Percentiles rank a stretch among this genome's conserved stretches.
Evolutionary conservation across 352 stramenopile genomes (phyloP).

Genomic region (Poterioochromonas sp.): DNA sequence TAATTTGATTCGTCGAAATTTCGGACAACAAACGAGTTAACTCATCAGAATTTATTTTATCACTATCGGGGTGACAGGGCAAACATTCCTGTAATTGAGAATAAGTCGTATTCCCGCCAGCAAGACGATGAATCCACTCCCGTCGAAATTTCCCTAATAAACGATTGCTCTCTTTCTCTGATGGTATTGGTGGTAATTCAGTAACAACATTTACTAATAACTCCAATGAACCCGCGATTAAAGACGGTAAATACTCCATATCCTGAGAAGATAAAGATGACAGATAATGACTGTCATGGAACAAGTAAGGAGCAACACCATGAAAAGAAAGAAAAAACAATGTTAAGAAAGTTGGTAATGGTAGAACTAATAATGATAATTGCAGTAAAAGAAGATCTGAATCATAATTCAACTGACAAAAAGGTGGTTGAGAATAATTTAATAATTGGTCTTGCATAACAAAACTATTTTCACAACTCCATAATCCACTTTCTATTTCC

Average conservation of each 20-base stretch:
- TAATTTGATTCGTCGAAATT: slow-evolving; percentile 50
- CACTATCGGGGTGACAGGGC: background rate
- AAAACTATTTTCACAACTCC: slow-evolving; percentile 59
- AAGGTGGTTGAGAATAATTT: slow-evolving; percentile 63
- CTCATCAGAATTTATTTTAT: slow-evolving; percentile 47
- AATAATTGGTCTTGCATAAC: slow-evolving; percentile 65
- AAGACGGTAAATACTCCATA: slow-evolving; percentile 42
- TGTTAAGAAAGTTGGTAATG: background rate
- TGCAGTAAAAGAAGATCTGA: slow-evolving; percentile 45
- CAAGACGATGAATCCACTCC: slow-evolving; percentile 65
- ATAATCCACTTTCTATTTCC: slow-evolving; percentile 60
- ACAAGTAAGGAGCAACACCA: too few relatives aligned
- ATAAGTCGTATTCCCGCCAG: slow-evolving; percentile 58
- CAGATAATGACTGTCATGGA: too few relatives aligned
- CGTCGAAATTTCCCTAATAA: slow-evolving; percentile 42
- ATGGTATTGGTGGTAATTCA: background rate
- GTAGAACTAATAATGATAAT: slow-evolving; percentile 33
- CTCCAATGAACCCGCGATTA: slow-evolving; percentile 35
- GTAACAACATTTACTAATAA: slow-evolving; percentile 18
- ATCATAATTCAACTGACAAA: slow-evolving; percentile 53
- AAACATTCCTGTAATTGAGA: slow-evolving; percentile 51
- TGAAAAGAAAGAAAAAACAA: too few relatives aligned
- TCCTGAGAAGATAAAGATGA: background rate
- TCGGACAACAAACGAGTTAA: slow-evolving; percentile 52
- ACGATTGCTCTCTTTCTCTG: slow-evolving; percentile 21